A percentile compares a stretch with the other conserved stretches of the same genome.
These are phyloP conservation scores for Fusarium domesticum DNA, from an alignment of 2,329 filamentous ascomycete genomes.

Conservation along the genomic window DNA sequence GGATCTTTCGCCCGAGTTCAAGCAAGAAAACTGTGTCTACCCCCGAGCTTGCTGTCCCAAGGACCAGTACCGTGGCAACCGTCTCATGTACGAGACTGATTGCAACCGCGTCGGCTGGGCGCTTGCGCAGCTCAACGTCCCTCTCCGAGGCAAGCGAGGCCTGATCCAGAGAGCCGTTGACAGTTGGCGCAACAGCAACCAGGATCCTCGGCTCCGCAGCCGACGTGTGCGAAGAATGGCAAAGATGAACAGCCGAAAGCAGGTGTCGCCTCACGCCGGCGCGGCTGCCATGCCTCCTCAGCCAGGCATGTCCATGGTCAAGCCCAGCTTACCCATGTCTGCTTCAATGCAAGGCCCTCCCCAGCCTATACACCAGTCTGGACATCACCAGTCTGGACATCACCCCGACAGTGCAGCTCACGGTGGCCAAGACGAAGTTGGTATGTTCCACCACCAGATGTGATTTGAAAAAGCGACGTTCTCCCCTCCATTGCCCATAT, in stretches of 20 bases:
- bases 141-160: conserved; percentile 86
- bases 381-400: conserved; percentile 63
- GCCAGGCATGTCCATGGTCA: conserved; percentile 65
- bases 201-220: conserved; percentile 87
- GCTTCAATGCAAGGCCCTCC: conserved; percentile 56
- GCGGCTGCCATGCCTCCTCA: conserved; percentile 65
- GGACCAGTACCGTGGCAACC: conserved; percentile 94
- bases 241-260: conserved; percentile 88
- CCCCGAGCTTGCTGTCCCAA: conserved; percentile 92
- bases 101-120: conserved; percentile 99
- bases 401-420: conserved; percentile 54
- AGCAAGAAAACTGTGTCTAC: conserved; percentile 97
- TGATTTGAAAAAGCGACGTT: conserved; percentile 49
- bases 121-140: conserved; percentile 86
- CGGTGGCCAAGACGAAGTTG: conserved; percentile 78
- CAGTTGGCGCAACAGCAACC: conserved; percentile 98
- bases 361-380: conserved; percentile 58
- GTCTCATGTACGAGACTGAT: conserved; percentile 94
- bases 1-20: conserved; percentile 81
- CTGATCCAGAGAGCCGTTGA: conserved; percentile 96
- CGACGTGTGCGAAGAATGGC: conserved; percentile 91
- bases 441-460: conserved; percentile 98
- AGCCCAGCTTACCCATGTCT: conserved; percentile 58
- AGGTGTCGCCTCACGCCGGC: conserved; percentile 54
- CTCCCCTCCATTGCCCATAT: conserved; percentile 38